Conservation (phyloP, 352 stramenopile genomes). For the Blastocystis sp. region DNA sequence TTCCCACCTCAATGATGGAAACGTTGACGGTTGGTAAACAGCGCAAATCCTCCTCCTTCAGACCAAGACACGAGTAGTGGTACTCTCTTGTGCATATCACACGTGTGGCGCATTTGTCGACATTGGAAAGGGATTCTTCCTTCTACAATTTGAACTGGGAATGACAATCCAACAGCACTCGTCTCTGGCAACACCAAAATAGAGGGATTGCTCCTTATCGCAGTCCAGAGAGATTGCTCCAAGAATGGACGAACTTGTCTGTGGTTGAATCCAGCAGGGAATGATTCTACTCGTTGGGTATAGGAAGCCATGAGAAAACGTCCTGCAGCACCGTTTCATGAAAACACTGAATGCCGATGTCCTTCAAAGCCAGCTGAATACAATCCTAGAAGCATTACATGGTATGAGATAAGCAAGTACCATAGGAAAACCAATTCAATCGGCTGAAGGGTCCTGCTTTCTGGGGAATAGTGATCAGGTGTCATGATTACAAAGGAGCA, state of each 20-base stretch:
- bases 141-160: not conserved
- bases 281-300: not conserved
- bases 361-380: not conserved
- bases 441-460: not conserved
- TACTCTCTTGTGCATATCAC: conserved; percentile 8
- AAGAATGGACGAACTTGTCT: conserved; percentile 15
- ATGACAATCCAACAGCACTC: not conserved
- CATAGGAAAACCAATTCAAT: not conserved
- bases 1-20: not conserved
- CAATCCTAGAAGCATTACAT: conserved; percentile 16
- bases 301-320: conserved; percentile 26
- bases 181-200: not conserved
- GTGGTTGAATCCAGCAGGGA: not conserved
- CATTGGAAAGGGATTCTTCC: not conserved
- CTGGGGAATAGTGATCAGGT: not conserved
- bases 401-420: not conserved
- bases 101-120: not conserved
- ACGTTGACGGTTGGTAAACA: not conserved
- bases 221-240: not conserved
- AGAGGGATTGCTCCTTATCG: not conserved
- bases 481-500: not conserved
- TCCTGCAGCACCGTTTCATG: not conserved
- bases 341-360: conserved; percentile 42
- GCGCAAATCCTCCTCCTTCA: conserved; percentile 16
- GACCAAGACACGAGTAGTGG: conserved; percentile 36